phyloP scores from a whole-genome alignment of 176 grass and related monocot species.

The Aegilops bicornis region DNA sequence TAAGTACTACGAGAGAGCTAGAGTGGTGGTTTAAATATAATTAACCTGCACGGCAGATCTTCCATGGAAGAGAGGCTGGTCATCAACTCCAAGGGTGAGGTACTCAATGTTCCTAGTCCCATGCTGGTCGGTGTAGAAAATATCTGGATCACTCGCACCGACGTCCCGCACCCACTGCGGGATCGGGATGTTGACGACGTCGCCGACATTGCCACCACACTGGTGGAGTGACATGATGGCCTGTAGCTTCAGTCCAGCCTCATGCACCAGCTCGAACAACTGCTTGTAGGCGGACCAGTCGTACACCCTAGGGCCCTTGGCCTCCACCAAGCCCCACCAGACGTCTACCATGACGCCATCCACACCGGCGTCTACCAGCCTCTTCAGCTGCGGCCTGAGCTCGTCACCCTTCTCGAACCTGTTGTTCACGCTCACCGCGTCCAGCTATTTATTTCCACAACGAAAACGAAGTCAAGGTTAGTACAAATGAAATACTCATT shows the following conservation, averaged over 20 bases:
- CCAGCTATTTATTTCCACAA: conserved; percentile 38
- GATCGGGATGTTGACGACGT: conserved; percentile 65
- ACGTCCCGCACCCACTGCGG: conserved; percentile 58
- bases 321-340: conserved; percentile 95
- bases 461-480: not conserved
- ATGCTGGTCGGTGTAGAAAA: conserved; percentile 70
- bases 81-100: conserved; percentile 71
- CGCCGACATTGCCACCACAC: conserved; percentile 80
- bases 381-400: conserved; percentile 39
- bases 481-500: not conserved
- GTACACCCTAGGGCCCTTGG: conserved; percentile 39
- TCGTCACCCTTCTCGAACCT: conserved; percentile 48
- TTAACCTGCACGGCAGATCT: conserved; percentile 77
- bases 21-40: not conserved
- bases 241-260: conserved; percentile 74
- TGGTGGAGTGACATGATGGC: conserved; percentile 95
- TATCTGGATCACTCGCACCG: conserved; percentile 38
- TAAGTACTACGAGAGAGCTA: not conserved
- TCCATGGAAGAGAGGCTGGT: conserved; percentile 69
- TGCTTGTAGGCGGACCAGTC: conserved; percentile 74
- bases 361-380: conserved; percentile 45
- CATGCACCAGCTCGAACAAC: conserved; percentile 59
- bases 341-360: conserved; percentile 89
- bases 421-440: conserved; percentile 40
- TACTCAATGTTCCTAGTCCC: conserved; percentile 69